Evolutionary conservation across 345 rosid species (phyloP).

Genomic region (Cardamine chenopodiifolia): DNA sequence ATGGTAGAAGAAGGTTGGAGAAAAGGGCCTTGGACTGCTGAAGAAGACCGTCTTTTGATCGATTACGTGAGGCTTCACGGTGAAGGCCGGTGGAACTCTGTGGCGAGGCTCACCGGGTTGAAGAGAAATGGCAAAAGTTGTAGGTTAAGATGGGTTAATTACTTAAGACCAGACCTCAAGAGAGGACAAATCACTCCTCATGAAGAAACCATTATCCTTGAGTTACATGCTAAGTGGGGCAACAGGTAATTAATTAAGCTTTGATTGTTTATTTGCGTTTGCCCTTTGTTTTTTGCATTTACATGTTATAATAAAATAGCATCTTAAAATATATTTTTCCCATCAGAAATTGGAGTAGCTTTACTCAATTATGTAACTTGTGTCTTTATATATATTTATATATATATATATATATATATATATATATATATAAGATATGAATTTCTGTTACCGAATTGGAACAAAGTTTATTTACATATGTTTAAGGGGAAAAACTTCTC

Average conservation of each 20-base stretch:
- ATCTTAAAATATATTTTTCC: background rate
- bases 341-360: background rate
- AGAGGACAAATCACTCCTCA: constrained; percentile 92
- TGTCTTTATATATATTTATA: no score
- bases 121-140: constrained; percentile 95
- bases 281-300: background rate
- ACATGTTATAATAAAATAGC: background rate
- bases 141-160: constrained; percentile 94
- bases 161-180: constrained; percentile 91
- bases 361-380: background rate
- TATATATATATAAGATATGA: no score
- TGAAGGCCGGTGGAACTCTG: constrained; percentile 95
- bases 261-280: background rate
- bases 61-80: constrained; percentile 78
- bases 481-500: background rate
- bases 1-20: constrained; percentile 76
- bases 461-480: background rate
- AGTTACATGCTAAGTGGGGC: constrained; percentile 91
- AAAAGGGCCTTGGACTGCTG: constrained; percentile 95
- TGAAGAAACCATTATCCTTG: constrained; percentile 80
- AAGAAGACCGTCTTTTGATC: constrained; percentile 78
- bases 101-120: constrained; percentile 81
- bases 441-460: background rate
- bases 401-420: no score
- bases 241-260: constrained; percentile 57